These are phyloP conservation scores for Podaxis sp. DNA, from an alignment of 768 basidiomycete species.

Conservation along the genomic window DNA sequence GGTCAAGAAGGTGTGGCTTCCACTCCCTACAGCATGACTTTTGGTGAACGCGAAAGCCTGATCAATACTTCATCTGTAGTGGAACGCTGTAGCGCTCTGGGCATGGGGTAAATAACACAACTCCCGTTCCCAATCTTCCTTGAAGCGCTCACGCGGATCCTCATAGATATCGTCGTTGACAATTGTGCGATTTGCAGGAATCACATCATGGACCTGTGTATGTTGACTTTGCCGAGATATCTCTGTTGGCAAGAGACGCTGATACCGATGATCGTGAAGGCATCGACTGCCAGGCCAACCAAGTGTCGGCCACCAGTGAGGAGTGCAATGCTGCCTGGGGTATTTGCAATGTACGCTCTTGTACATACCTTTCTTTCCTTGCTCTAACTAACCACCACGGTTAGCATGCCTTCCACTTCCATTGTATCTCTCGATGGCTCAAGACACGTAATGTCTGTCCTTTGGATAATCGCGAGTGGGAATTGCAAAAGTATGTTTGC, in stretches of 20 bases:
- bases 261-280: conserved; percentile 43
- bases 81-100: conserved; percentile 99
- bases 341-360: conserved; percentile 81
- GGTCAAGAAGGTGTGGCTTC: conserved; percentile 86
- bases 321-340: conserved; percentile 99
- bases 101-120: conserved; percentile 75
- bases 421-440: conserved; percentile 98
- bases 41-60: conserved; percentile 4
- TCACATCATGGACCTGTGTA: conserved; percentile 99
- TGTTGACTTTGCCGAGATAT: conserved; percentile 22
- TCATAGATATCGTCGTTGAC: conserved; percentile 92
- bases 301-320: conserved; percentile 93
- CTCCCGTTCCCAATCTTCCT: background rate
- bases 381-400: background rate
- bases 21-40: background rate
- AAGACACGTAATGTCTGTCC: conserved; percentile 97
- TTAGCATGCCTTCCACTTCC: conserved; percentile 99
- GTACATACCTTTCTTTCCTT: background rate
- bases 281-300: conserved; percentile 99
- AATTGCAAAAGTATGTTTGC: conserved; percentile 83
- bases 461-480: conserved; percentile 95
- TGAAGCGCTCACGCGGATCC: conserved; percentile 12
- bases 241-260: background rate
- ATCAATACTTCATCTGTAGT: conserved; percentile 44
- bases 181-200: conserved; percentile 99